phyloP scores from a whole-genome alignment of 768 basidiomycete genomes.

The Tricholoma bakamatsutake region DNA sequence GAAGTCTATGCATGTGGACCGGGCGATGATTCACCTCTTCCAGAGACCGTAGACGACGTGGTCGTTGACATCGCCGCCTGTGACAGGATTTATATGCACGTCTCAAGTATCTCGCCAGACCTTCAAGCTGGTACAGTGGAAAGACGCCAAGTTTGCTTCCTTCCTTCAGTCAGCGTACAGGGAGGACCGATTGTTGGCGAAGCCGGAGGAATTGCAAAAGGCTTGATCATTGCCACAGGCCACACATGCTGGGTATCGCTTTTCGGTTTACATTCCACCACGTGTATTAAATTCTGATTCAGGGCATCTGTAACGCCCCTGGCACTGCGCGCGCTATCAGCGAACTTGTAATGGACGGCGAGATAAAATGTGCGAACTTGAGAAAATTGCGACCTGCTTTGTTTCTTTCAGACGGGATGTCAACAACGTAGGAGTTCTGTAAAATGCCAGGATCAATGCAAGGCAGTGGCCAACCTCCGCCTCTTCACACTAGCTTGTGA shows the following conservation, averaged over 20 bases:
- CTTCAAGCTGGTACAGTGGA: slow-evolving; percentile 49
- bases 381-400: slow-evolving; percentile 37
- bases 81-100: slow-evolving; percentile 47
- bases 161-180: slow-evolving; percentile 54
- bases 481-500: too few relatives aligned
- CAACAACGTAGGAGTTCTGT: too few relatives aligned
- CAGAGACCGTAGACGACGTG: slow-evolving; percentile 69
- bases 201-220: slow-evolving; percentile 47
- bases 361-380: slow-evolving; percentile 50
- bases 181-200: slow-evolving; percentile 74
- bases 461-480: not conserved
- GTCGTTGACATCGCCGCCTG: slow-evolving; percentile 51
- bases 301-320: slow-evolving; percentile 81
- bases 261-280: not conserved
- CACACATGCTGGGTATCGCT: slow-evolving; percentile 72
- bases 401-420: slow-evolving; percentile 22
- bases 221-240: slow-evolving; percentile 68
- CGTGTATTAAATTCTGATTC: not conserved
- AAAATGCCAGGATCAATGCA: not conserved
- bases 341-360: slow-evolving; percentile 67
- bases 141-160: slow-evolving; percentile 63
- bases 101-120: slow-evolving; percentile 54
- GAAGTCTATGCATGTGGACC: slow-evolving; percentile 78
- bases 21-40: slow-evolving; percentile 67
- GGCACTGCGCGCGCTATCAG: slow-evolving; percentile 73